Conservation (phyloP, 2,329 filamentous ascomycete species). For the Fusarium falciforme region DNA sequence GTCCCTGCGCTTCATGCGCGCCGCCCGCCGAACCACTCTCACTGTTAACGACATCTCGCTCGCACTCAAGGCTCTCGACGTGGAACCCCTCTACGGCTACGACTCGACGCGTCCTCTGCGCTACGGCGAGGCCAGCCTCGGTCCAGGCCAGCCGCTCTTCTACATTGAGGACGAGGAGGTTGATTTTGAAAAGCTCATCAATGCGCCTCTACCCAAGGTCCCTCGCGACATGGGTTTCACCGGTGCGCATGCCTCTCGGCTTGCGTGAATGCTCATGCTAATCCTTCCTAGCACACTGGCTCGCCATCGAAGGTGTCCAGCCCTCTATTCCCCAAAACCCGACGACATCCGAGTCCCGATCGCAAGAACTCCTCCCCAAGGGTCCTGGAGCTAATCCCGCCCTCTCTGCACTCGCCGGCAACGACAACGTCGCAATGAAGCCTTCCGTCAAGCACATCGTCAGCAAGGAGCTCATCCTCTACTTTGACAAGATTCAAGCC, state of each 20-base stretch:
- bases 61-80: conserved; percentile 86
- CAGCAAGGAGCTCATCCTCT: conserved; percentile 94
- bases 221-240: conserved; percentile 94
- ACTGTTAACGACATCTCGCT: conserved; percentile 91
- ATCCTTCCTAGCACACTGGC: conserved; percentile 81
- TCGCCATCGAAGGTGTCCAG: conserved; percentile 96
- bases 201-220: conserved; percentile 93
- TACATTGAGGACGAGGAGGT: conserved; percentile 99
- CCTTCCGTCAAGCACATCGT: conserved; percentile 96
- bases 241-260: conserved; percentile 61
- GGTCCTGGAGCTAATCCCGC: conserved; percentile 89
- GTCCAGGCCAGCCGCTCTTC: conserved; percentile 92
- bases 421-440: conserved; percentile 85
- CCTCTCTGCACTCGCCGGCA: conserved; percentile 82
- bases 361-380: conserved; percentile 89
- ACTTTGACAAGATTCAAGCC: conserved; percentile 94
- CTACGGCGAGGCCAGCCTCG: conserved; percentile 93
- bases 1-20: conserved; percentile 95
- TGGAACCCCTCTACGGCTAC: conserved; percentile 96
- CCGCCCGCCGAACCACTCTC: conserved; percentile 85
- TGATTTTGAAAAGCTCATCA: conserved; percentile 98
- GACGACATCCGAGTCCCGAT: conserved; percentile 83
- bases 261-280: neutral
- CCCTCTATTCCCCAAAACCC: conserved; percentile 97
- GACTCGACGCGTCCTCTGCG: conserved; percentile 89